Evolutionary conservation across 2,329 filamentous ascomycete species (phyloP), one percentile per base, ranked within the genome.

Genomic region (Didymella exigua): DNA sequence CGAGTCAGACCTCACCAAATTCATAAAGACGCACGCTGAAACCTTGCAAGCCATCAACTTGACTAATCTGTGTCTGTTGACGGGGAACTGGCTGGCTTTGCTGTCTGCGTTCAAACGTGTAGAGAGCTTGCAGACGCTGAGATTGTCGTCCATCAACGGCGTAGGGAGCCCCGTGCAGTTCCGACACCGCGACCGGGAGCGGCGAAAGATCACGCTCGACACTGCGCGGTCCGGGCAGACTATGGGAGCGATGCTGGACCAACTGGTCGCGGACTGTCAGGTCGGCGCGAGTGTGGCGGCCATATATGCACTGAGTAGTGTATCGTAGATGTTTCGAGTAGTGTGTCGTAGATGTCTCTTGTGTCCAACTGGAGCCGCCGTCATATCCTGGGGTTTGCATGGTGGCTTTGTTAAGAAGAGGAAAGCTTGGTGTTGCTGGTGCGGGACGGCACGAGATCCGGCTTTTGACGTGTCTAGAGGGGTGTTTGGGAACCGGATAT

Each of bases 21-120:
- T 71, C 14, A 19, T 65, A 2, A 57, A 33, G 10, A 56, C 53
- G 1, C 66, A 71, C 33, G 27, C 59, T 1, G 11, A 24, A 4
- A 57, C 67, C 0, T 38, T 71, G 21, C 55, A 50, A 16, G 42
- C 48, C 1, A 33, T 66, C 8, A 34, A 44, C 8, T 49, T 70
- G 10, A 54, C 53, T 11, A 47, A 62, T 23, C 51, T 59, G 14
- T 53, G 47, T 13, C 14, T 68, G 13, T 24, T 57, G 1, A 59
- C 54, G 1, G 66, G 63, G 1, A 62, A 14, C 8, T 70, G 67
- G 68, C 27, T 14, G 4, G 54, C 56, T 4, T 13, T 66, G 4
- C 45, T 58, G 29, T 27, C 38, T 9, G 33, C 48, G 7, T 49
- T 68, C 8, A 60, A 59, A 23, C 40, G 21, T 1, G 42, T 56